phyloP scores from a whole-genome alignment of 768 basidiomycete species.

The Podaxis sp. region DNA sequence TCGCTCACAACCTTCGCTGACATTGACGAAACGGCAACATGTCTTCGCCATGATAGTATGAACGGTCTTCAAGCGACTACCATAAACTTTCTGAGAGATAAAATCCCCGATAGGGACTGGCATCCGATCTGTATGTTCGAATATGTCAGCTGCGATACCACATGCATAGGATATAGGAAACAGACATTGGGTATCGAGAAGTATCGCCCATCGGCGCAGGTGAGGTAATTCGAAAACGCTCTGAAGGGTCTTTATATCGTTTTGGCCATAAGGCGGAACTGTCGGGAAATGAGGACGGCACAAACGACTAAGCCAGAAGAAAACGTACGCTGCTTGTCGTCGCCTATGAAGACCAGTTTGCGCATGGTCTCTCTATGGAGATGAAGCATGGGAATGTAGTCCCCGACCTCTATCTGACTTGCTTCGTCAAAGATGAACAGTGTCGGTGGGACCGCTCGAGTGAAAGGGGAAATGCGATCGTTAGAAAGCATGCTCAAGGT shows the following conservation, averaged over 20 bases:
- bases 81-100: constrained; percentile 61
- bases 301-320: background rate
- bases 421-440: constrained; percentile 54
- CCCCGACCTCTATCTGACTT: constrained; percentile 53
- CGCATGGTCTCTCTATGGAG: constrained; percentile 33
- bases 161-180: constrained; percentile 1
- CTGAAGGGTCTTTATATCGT: constrained; percentile 46
- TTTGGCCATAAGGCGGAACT: constrained; percentile 69
- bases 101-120: constrained; percentile 61
- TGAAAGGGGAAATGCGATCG: constrained; percentile 23
- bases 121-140: constrained; percentile 50
- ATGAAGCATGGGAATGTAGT: constrained; percentile 41
- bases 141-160: background rate
- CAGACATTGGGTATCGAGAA: constrained; percentile 66
- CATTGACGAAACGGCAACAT: constrained; percentile 63
- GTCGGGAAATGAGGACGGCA: constrained; percentile 19
- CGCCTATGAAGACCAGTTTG: constrained; percentile 53
- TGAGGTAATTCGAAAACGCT: constrained; percentile 65
- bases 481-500: constrained; percentile 66
- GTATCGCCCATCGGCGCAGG: constrained; percentile 37
- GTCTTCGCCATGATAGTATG: constrained; percentile 35
- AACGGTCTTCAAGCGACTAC: constrained; percentile 44
- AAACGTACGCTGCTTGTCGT: constrained; percentile 44
- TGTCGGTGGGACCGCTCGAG: constrained; percentile 32
- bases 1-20: constrained; percentile 31